Evolutionary conservation across 768 basidiomycete genomes (phyloP).

Genomic region (Baorangia bicolor): DNA sequence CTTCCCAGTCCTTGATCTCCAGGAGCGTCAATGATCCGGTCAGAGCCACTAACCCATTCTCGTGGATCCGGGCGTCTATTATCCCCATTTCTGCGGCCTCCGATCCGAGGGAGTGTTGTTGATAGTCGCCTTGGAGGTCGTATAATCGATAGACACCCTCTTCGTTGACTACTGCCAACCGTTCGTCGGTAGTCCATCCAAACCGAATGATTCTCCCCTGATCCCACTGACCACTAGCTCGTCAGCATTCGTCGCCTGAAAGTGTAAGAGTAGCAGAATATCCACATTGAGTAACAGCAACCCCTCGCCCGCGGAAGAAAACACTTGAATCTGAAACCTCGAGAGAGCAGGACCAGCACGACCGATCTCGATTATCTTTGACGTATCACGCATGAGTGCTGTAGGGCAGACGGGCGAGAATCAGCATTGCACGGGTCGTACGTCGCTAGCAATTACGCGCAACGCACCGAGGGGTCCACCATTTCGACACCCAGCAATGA

Average conservation of each 20-base stretch:
- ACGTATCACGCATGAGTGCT: conserved; percentile 88
- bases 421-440: conserved; percentile 2
- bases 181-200: conserved; percentile 83
- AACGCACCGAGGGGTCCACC: conserved; percentile 85
- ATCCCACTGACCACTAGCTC: conserved; percentile 71
- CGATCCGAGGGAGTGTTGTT: conserved; percentile 78
- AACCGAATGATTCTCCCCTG: conserved; percentile 78
- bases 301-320: conserved; percentile 80
- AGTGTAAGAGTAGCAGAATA: conserved; percentile 27
- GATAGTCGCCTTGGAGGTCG: conserved; percentile 81
- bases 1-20: conserved; percentile 90
- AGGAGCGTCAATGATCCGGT: conserved; percentile 72
- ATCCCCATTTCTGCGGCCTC: conserved; percentile 84
- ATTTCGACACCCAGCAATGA: conserved; percentile 77
- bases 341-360: conserved; percentile 53
- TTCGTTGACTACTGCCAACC: conserved; percentile 83
- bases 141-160: conserved; percentile 92
- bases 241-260: conserved; percentile 8
- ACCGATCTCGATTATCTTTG: conserved; percentile 74
- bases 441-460: neutral
- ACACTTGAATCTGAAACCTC: conserved; percentile 84
- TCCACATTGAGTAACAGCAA: conserved; percentile 70
- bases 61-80: conserved; percentile 82
- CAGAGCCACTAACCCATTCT: conserved; percentile 83
- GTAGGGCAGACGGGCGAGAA: neutral